Evolutionary conservation across 805 yeast species (phyloP).

Genomic region (Candida vartiovaarae): DNA sequence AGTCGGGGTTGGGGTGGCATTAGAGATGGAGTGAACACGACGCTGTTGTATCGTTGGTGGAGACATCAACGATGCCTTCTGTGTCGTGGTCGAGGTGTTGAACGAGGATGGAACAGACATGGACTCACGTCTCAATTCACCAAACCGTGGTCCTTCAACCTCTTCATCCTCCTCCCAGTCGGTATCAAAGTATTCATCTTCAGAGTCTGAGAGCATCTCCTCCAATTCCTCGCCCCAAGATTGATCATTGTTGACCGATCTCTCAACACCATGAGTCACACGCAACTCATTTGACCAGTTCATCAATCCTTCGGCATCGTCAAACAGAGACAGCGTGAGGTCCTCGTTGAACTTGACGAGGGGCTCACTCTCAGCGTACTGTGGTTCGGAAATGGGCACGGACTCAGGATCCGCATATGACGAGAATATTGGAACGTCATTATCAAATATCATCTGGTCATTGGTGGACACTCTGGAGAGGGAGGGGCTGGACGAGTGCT

Average conservation of each 20-base stretch:
- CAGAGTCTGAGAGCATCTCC: slow-evolving; percentile 12
- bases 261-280: not conserved
- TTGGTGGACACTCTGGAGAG: slow-evolving; percentile 13
- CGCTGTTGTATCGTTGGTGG: not conserved
- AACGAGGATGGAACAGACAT: not conserved
- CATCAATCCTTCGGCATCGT: slow-evolving; percentile 2
- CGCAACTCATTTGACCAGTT: not conserved
- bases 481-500: not conserved
- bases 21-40: not conserved
- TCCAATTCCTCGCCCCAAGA: slow-evolving; percentile 1
- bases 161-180: slow-evolving; percentile 15
- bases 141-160: slow-evolving; percentile 7
- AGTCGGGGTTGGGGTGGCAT: not conserved
- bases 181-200: slow-evolving; percentile 25
- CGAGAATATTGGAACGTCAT: slow-evolving; percentile 3
- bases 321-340: slow-evolving; percentile 9
- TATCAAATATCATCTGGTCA: slow-evolving; percentile 1
- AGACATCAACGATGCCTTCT: not conserved
- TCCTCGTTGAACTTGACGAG: slow-evolving; percentile 24
- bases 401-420: slow-evolving; percentile 1
- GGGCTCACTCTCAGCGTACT: slow-evolving; percentile 1
- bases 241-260: not conserved
- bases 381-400: slow-evolving; percentile 3
- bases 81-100: not conserved
- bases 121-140: slow-evolving; percentile 2